phyloP scores from a whole-genome alignment of 2,329 filamentous ascomycete species.

The Ophiostoma sp. region DNA sequence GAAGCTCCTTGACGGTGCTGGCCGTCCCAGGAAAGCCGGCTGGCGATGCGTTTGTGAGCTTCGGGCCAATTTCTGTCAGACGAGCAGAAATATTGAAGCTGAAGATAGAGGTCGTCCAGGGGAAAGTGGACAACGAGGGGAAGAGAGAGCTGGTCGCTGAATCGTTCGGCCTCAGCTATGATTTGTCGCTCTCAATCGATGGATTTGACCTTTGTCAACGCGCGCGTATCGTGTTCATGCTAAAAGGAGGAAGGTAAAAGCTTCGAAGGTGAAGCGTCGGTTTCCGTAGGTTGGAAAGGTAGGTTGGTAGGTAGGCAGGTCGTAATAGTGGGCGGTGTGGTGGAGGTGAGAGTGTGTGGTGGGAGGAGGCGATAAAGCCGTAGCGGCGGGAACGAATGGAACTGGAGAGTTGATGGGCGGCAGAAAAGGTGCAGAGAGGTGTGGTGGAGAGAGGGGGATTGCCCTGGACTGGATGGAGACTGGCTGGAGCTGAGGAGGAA shows the following conservation, averaged over 20 bases:
- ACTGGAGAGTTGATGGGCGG: conserved; percentile 5
- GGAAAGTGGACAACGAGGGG: neutral
- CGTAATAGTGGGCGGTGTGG: conserved; percentile 4
- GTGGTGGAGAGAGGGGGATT: neutral
- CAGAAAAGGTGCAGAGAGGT: neutral
- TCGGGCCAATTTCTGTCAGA: neutral
- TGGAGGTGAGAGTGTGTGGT: conserved; percentile 10
- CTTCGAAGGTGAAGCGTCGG: neutral
- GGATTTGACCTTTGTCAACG: neutral
- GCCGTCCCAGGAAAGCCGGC: neutral
- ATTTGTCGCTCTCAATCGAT: conserved; percentile 5
- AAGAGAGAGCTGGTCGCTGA: neutral
- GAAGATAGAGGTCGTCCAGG: neutral
- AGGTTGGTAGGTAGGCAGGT: neutral
- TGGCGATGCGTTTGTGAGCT: neutral
- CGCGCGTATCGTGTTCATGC: conserved; percentile 18
- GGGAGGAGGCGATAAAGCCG: conserved; percentile 15
- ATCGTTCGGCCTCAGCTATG: neutral
- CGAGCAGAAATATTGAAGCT: neutral
- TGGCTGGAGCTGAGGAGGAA: neutral
- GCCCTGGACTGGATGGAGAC: neutral
- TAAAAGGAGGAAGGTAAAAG: neutral
- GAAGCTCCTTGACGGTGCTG: conserved; percentile 11
- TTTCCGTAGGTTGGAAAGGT: neutral
- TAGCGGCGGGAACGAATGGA: conserved; percentile 17